Conservation (phyloP, 768 basidiomycete genomes). For the Pleurotus tuber-regium region DNA sequence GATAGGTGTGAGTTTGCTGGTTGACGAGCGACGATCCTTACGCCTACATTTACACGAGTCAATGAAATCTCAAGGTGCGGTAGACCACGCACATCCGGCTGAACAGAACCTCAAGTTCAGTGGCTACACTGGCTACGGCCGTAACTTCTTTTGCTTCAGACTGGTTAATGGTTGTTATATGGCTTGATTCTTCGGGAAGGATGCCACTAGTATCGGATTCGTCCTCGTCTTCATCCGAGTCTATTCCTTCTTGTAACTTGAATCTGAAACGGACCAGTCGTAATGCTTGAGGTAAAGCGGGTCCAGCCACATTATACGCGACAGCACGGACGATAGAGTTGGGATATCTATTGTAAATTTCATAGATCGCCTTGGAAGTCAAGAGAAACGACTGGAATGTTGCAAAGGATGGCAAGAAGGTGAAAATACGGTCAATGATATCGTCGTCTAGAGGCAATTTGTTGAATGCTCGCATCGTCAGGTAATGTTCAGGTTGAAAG, state of each 20-base stretch:
- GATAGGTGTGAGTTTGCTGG: constrained; percentile 16
- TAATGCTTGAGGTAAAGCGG: constrained; percentile 23
- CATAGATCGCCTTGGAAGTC: constrained; percentile 21
- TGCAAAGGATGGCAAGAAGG: constrained; percentile 20
- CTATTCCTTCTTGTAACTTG: background rate
- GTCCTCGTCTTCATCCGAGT: background rate
- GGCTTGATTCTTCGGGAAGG: constrained; percentile 7
- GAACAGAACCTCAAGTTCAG: constrained; percentile 19
- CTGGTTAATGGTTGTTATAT: background rate
- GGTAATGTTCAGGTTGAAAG: too few relatives aligned
- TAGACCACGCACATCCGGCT: constrained; percentile 19
- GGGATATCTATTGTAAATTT: constrained; percentile 19
- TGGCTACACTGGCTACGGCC: constrained; percentile 8
- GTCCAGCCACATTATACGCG: constrained; percentile 23
- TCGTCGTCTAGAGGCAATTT: constrained; percentile 20
- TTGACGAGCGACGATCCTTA: constrained; percentile 21
- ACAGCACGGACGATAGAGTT: constrained; percentile 22
- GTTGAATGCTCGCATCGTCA: background rate
- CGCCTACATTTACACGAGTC: constrained; percentile 11
- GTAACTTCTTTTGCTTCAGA: constrained; percentile 8
- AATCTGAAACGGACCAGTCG: constrained; percentile 14
- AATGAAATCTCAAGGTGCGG: background rate
- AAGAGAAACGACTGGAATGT: constrained; percentile 17
- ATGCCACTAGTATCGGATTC: too few relatives aligned
- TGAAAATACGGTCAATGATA: constrained; percentile 23